These are phyloP conservation scores for Gilbertella persicaria DNA, from an alignment of 371 early-diverging fungal genomes.

Conservation along the genomic window DNA sequence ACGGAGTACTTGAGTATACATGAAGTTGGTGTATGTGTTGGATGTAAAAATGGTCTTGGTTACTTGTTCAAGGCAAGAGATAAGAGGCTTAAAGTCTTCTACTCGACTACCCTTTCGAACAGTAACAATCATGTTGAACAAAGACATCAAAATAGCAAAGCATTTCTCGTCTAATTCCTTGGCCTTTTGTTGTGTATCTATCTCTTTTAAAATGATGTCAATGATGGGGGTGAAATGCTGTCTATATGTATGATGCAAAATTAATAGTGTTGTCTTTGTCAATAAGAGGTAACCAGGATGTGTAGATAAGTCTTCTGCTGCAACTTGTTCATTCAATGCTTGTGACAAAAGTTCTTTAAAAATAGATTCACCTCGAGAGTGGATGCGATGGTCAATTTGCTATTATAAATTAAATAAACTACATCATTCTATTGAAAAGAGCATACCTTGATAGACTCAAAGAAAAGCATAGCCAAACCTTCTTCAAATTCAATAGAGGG, in stretches of 20 bases:
- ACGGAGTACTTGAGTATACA: conserved; percentile 30
- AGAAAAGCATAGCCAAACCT: conserved; percentile 78
- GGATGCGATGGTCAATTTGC: conserved; percentile 61
- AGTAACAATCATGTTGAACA: conserved; percentile 54
- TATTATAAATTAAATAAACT: conserved; percentile 8
- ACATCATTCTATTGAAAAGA: too few relatives aligned
- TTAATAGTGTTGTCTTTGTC: conserved; percentile 53
- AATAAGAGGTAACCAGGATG: conserved; percentile 31
- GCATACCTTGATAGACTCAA: conserved; percentile 75
- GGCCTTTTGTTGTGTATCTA: conserved; percentile 29
- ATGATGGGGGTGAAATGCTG: conserved; percentile 55
- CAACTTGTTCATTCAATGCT: conserved; percentile 33
- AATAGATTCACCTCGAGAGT: conserved; percentile 56
- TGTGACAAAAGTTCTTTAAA: conserved; percentile 53
- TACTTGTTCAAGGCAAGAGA: conserved; percentile 30
- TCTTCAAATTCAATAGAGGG: conserved; percentile 63
- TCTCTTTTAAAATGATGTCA: conserved; percentile 49
- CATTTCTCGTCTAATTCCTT: conserved; percentile 33
- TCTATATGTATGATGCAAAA: conserved; percentile 57
- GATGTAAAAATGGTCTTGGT: conserved; percentile 27
- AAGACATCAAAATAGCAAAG: conserved; percentile 43
- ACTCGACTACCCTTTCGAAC: conserved; percentile 62
- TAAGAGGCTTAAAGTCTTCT: conserved; percentile 45
- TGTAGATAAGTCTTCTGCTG: conserved; percentile 18
- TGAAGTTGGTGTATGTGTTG: conserved; percentile 14